Evolutionary conservation across 2,329 filamentous ascomycete species (phyloP).

Genomic region (Aotearoamyces nothofagi): DNA sequence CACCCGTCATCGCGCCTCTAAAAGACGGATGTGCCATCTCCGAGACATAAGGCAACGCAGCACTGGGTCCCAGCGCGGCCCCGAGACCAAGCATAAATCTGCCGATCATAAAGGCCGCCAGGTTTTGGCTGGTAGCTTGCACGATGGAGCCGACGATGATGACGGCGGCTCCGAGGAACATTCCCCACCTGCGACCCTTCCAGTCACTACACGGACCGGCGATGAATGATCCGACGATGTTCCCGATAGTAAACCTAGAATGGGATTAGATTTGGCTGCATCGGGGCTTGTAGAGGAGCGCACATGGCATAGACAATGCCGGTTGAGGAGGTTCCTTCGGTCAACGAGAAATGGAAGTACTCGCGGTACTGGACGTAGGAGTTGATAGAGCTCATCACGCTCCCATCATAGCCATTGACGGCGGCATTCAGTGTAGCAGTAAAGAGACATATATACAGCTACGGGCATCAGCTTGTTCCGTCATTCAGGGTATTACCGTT

Average conservation of each 20-base stretch:
- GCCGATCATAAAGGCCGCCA: conserved; percentile 28
- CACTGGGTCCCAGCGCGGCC: conserved; percentile 25
- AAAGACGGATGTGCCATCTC: conserved; percentile 28
- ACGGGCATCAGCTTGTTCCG: neutral
- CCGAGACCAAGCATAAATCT: conserved; percentile 43
- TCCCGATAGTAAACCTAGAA: conserved; percentile 22
- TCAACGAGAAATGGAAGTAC: conserved; percentile 25
- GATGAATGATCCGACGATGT: conserved; percentile 25
- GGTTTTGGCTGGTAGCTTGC: conserved; percentile 18
- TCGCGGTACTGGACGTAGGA: conserved; percentile 26
- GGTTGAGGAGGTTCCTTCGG: conserved; percentile 24
- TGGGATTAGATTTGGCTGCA: no score
- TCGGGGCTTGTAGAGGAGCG: neutral
- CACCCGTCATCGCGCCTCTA: conserved; percentile 23
- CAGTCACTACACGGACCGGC: conserved; percentile 27
- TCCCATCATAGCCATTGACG: conserved; percentile 33
- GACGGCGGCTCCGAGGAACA: conserved; percentile 24
- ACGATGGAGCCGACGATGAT: conserved; percentile 27
- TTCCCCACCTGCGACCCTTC: conserved; percentile 27
- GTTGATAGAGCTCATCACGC: conserved; percentile 32
- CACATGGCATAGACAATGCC: conserved; percentile 33
- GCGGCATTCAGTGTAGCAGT: conserved; percentile 28
- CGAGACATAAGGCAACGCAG: conserved; percentile 27
- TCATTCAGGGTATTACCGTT: conserved; percentile 2
- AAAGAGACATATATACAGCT: conserved; percentile 26